Evolutionary conservation across 805 yeast genomes (phyloP).

Genomic region (Tetrapisispora phaffii): DNA sequence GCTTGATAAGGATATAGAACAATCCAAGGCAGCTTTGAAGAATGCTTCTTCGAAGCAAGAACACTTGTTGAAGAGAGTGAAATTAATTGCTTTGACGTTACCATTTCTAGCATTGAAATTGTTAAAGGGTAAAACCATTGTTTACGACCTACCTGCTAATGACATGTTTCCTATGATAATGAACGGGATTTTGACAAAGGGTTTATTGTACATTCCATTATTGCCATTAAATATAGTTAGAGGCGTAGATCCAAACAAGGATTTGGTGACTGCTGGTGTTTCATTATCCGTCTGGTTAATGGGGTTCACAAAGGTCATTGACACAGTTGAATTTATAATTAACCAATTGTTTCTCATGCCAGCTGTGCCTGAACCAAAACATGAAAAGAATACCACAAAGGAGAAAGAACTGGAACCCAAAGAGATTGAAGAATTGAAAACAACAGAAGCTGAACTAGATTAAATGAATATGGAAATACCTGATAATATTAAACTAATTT

Average conservation of each 20-base stretch:
- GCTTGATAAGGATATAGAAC: slow-evolving; percentile 42
- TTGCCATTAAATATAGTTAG: slow-evolving; percentile 18
- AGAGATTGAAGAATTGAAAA: background rate
- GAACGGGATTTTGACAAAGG: slow-evolving; percentile 26
- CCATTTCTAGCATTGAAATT: slow-evolving; percentile 27
- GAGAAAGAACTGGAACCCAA: background rate
- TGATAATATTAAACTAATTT: too few relatives aligned
- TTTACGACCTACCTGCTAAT: slow-evolving; percentile 21
- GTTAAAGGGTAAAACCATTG: slow-evolving; percentile 27
- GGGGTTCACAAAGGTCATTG: slow-evolving; percentile 25
- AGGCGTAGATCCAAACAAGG: slow-evolving; percentile 2
- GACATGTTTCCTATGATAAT: slow-evolving; percentile 25
- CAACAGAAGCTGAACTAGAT: slow-evolving; percentile 5
- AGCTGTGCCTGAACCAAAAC: slow-evolving; percentile 8
- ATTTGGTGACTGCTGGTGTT: slow-evolving; percentile 14
- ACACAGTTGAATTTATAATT: slow-evolving; percentile 22
- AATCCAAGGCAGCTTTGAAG: slow-evolving; percentile 33
- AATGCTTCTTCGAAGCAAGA: slow-evolving; percentile 6
- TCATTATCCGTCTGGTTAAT: slow-evolving; percentile 30
- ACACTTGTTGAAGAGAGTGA: slow-evolving; percentile 13
- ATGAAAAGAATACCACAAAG: background rate
- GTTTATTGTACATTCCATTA: slow-evolving; percentile 23
- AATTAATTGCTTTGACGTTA: slow-evolving; percentile 20
- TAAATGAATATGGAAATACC: background rate
- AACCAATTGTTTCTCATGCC: slow-evolving; percentile 13